Base-by-base conservation (phyloP, 495 filamentous ascomycete genomes). In the Bacidia gigantensis region DNA sequence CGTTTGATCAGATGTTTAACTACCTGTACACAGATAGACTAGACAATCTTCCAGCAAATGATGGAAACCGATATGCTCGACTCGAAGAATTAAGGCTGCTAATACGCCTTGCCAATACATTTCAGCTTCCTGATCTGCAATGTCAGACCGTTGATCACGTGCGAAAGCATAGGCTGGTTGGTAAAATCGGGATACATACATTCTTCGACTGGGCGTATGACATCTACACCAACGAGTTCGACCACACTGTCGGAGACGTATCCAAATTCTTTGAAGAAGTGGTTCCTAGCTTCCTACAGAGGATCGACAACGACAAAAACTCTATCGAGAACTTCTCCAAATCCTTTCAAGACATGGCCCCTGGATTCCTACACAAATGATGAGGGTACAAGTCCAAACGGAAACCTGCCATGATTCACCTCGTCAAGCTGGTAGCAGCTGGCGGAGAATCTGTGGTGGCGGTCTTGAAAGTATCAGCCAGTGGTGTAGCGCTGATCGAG, bases 191-290 rank as follows among this genome's bases (percentile, higher is more conserved):
- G 0, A 21, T 32, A 0, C 29, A 17, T 2, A 35, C 1, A 0
- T 58, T 58, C 48, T 55, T 58, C 43, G 52, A 58, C 24, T 58
- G 52, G 47, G 52, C 52, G 2, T 51, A 55, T 23, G 47, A 58
- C 14, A 58, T 58, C 52, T 58, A 47, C 24, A 29, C 42, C 21
- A 41, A 50, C 17, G 52, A 58, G 14, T 11, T 51, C 7, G 48
- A 58, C 29, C 52, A 48, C 26, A 43, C 29, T 0, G 21, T 18
- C 41, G 56, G 56, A 7, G 47, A 51, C 0, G 54, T 54, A 26
- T 55, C 18, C 40, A 20, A 11, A 12, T 58, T 50, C 3, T 55
- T 58, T 12, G 26, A 26, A 18, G 22, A n/a, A 2, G 48, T 44
- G 1, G 52, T 52, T 14, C 56, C 56, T 11, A 26, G 12, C 2